phyloP scores from a whole-genome alignment of 208 protist species.

The Acanthamoeba healyi region DNA sequence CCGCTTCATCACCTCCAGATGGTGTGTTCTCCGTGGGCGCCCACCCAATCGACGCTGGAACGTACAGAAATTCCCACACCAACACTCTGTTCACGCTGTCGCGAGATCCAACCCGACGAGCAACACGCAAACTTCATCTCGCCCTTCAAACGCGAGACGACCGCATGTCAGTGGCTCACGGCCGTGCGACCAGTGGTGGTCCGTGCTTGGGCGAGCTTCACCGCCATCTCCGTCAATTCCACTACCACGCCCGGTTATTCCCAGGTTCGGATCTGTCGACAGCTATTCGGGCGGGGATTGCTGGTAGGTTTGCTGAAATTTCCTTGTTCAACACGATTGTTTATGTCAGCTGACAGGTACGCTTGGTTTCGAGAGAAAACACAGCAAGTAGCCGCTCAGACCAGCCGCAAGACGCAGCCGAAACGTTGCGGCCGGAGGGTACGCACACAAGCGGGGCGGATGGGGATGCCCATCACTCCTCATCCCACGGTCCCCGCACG shows the following conservation, averaged over 20 bases:
- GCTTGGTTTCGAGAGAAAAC: slow-evolving; percentile 51
- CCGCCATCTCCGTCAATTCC: background rate
- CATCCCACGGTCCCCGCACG: background rate
- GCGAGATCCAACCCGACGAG: background rate
- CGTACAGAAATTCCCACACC: background rate
- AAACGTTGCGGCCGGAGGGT: background rate
- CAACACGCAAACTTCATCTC: background rate
- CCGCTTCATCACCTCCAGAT: too few species aligned
- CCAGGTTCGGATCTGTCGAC: background rate
- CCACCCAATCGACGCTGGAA: background rate
- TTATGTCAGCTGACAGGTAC: background rate
- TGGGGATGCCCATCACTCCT: background rate
- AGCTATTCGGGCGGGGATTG: background rate
- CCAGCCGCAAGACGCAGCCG: slow-evolving; percentile 12
- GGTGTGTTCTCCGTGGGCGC: background rate
- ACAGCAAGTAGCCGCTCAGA: slow-evolving; percentile 56
- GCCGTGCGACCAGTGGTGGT: too few species aligned
- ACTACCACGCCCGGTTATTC: background rate
- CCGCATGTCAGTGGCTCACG: too few species aligned
- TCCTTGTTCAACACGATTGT: background rate
- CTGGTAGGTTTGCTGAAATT: background rate
- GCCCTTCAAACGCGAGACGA: background rate
- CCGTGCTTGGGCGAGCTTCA: background rate
- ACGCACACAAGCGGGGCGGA: background rate
- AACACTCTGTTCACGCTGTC: background rate